phyloP scores from a whole-genome alignment of 1,139 yeast species.

The Kodamaea sp. region DNA sequence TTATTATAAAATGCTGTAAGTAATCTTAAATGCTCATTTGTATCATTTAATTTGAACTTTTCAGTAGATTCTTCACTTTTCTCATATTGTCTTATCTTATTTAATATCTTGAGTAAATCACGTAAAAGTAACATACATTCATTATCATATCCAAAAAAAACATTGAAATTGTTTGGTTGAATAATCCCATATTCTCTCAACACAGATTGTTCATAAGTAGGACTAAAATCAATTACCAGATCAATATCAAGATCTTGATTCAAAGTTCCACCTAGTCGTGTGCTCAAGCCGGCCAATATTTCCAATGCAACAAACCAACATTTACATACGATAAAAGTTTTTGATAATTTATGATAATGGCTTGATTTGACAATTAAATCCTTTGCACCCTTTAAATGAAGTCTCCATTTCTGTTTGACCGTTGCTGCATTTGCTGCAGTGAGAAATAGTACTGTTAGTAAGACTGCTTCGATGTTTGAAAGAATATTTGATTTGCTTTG shows the following conservation, averaged over 20 bases:
- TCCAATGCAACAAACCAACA: slow-evolving; percentile 19
- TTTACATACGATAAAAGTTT: slow-evolving; percentile 17
- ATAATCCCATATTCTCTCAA: slow-evolving; percentile 15
- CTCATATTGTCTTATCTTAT: slow-evolving; percentile 9
- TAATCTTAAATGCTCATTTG: slow-evolving; percentile 15
- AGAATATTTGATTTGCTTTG: slow-evolving; percentile 6
- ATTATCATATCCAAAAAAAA: slow-evolving; percentile 16
- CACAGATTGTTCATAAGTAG: slow-evolving; percentile 12
- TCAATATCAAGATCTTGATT: slow-evolving; percentile 15
- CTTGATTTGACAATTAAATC: slow-evolving; percentile 16
- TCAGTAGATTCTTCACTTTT: background rate
- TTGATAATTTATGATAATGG: slow-evolving; percentile 8
- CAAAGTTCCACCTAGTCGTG: slow-evolving; percentile 17
- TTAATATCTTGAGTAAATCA: slow-evolving; percentile 16
- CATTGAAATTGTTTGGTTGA: slow-evolving; percentile 14
- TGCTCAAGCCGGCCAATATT: slow-evolving; percentile 18
- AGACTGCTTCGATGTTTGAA: slow-evolving; percentile 18
- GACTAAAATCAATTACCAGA: slow-evolving; percentile 11
- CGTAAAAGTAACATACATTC: slow-evolving; percentile 11
- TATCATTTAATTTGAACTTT: slow-evolving; percentile 9
- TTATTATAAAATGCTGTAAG: slow-evolving; percentile 12
- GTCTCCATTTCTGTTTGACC: slow-evolving; percentile 19
- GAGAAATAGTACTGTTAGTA: slow-evolving; percentile 18
- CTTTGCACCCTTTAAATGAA: slow-evolving; percentile 20
- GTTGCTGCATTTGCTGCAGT: slow-evolving; percentile 19